Conservation (phyloP, 2,329 filamentous ascomycete species). For the Fusarium stilboides region DNA sequence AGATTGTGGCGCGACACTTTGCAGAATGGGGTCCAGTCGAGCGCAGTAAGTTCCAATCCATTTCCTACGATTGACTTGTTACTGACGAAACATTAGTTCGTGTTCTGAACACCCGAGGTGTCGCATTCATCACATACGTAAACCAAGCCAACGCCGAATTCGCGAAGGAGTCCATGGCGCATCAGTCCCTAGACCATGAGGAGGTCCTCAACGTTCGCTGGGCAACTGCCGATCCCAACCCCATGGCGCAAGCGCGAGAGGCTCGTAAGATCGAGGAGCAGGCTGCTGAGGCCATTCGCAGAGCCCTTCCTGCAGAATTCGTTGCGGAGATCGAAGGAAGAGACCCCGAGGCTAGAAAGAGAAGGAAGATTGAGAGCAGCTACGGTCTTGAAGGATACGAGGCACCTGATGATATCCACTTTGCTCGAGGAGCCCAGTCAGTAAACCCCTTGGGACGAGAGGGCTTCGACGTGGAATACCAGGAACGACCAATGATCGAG, state of each 20-base stretch:
- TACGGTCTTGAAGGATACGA: conserved; percentile 95
- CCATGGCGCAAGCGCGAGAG: conserved; percentile 93
- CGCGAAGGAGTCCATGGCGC: conserved; percentile 95
- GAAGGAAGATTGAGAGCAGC: conserved; percentile 88
- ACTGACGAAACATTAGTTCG: conserved; percentile 64
- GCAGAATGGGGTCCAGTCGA: conserved; percentile 97
- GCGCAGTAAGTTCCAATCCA: conserved; percentile 65
- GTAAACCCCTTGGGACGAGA: conserved; percentile 72
- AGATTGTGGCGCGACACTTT: conserved; percentile 94
- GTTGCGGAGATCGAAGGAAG: conserved; percentile 94
- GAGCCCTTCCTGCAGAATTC: conserved; percentile 89
- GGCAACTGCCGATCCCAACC: conserved; percentile 97
- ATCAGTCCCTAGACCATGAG: conserved; percentile 90
- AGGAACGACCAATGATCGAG: conserved; percentile 72
- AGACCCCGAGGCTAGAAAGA: conserved; percentile 88
- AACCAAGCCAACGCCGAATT: conserved; percentile 94
- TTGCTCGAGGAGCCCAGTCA: conserved; percentile 81
- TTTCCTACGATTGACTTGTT: neutral
- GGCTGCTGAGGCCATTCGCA: conserved; percentile 91
- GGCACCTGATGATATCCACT: conserved; percentile 94
- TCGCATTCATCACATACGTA: conserved; percentile 94
- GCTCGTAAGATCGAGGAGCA: conserved; percentile 93
- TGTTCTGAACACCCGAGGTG: conserved; percentile 89
- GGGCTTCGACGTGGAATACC: conserved; percentile 75
- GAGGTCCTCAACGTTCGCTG: conserved; percentile 97